These are phyloP conservation scores for Aspergillus sp. DNA, from an alignment of 2,329 filamentous ascomycete genomes.

Conservation along the genomic window DNA sequence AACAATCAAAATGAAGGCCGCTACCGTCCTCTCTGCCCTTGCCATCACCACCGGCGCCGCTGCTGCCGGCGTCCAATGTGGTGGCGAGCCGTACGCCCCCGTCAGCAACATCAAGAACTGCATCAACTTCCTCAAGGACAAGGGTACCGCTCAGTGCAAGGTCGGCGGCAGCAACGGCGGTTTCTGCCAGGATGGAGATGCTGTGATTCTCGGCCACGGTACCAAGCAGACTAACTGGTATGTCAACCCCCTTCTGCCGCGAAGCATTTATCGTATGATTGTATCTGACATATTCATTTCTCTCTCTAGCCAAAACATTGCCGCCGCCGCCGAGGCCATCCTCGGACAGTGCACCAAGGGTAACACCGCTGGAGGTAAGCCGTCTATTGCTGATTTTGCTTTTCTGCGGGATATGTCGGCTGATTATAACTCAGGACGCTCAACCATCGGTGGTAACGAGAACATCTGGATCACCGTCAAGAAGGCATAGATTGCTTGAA, in stretches of 20 bases:
- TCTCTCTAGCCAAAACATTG: constrained; percentile 7
- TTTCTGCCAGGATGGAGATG: not conserved
- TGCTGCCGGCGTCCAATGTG: not conserved
- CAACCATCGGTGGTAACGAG: constrained; percentile 2
- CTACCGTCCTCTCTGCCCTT: not conserved
- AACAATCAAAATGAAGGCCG: not conserved
- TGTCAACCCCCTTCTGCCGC: not conserved
- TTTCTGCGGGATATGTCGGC: too few relatives aligned
- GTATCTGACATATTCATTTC: too few relatives aligned
- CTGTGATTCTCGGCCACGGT: constrained; percentile 3
- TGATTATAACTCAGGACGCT: constrained; percentile 2
- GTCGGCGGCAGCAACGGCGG: not conserved
- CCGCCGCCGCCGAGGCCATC: constrained; percentile 3
- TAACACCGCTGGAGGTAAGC: constrained; percentile 3
- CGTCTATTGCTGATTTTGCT: not conserved
- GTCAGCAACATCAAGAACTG: not conserved
- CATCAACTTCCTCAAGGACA: constrained; percentile 1
- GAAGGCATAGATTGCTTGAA: too few relatives aligned
- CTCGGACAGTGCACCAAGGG: constrained; percentile 8
- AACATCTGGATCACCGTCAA: constrained; percentile 3
- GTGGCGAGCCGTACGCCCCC: not conserved
- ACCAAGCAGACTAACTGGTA: not conserved
- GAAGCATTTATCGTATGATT: not conserved
- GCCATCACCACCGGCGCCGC: not conserved
- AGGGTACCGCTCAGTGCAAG: not conserved